These are phyloP conservation scores for Diaporthe vaccinii DNA, from an alignment of 2,329 filamentous ascomycete genomes.

Conservation along the genomic window DNA sequence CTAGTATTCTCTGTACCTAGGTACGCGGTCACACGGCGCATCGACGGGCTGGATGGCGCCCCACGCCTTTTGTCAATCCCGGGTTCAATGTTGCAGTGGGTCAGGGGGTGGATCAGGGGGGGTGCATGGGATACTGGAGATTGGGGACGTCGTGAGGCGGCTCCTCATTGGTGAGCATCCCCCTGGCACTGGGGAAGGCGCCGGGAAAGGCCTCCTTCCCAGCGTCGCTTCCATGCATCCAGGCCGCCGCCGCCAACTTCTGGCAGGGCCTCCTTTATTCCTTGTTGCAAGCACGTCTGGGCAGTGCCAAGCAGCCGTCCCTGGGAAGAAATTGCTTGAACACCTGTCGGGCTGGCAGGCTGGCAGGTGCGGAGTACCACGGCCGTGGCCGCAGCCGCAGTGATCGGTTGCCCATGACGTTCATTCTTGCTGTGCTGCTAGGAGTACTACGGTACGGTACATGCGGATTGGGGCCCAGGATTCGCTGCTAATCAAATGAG, in stretches of 20 bases:
- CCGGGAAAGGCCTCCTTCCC: conserved; percentile 30
- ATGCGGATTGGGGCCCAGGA: conserved; percentile 22
- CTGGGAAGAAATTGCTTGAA: conserved; percentile 31
- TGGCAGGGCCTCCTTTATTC: conserved; percentile 30
- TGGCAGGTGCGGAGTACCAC: neutral
- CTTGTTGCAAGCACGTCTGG: conserved; percentile 23
- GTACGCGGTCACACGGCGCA: conserved; percentile 17
- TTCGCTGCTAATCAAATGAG: conserved; percentile 31
- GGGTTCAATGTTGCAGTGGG: conserved; percentile 32
- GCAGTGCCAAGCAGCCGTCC: conserved; percentile 25
- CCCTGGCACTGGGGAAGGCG: conserved; percentile 20
- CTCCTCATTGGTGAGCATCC: conserved; percentile 20
- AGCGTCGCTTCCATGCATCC: conserved; percentile 32
- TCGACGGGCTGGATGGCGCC: conserved; percentile 12
- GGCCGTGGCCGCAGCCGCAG: conserved; percentile 11
- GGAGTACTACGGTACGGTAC: neutral
- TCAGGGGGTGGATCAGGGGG: conserved; percentile 37
- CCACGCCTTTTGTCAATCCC: conserved; percentile 17
- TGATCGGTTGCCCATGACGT: conserved; percentile 20
- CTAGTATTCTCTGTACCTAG: neutral
- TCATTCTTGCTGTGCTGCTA: conserved; percentile 2
- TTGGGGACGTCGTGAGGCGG: conserved; percentile 14
- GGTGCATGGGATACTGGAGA: conserved; percentile 34
- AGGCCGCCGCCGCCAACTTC: conserved; percentile 27
- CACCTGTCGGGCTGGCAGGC: conserved; percentile 2